Conservation (phyloP, 257 asterid species). For the Fraxinus excelsior region DNA sequence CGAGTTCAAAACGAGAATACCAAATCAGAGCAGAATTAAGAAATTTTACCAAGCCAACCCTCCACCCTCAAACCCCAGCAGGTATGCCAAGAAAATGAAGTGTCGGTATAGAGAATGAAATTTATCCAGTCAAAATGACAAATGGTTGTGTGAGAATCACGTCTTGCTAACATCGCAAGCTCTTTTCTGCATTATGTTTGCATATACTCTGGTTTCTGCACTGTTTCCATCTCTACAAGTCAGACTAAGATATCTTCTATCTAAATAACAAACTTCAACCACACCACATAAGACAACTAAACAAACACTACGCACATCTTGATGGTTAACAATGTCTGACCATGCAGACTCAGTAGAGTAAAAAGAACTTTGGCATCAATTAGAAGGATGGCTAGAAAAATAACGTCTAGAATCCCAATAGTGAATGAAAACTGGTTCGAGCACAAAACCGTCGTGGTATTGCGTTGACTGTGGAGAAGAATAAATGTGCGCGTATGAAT, state of each 20-base stretch:
- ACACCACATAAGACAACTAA: neutral
- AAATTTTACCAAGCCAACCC: neutral
- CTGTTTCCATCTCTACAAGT: neutral
- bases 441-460: neutral
- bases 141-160: neutral
- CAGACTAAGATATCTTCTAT: neutral
- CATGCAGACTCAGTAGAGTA: neutral
- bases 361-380: neutral
- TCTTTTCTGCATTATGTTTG: neutral
- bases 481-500: no score
- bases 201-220: neutral
- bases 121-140: neutral
- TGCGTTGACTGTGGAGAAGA: no score
- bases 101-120: neutral
- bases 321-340: neutral
- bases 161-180: neutral
- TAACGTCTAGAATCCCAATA: neutral
- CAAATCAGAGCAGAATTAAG: neutral
- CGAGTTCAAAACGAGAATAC: neutral
- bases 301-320: neutral
- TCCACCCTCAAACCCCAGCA: neutral
- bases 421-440: neutral
- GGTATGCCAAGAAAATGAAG: neutral
- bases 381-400: neutral
- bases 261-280: neutral